These are phyloP conservation scores for Serendipita sp. DNA, from an alignment of 768 basidiomycete genomes.

Conservation along the genomic window DNA sequence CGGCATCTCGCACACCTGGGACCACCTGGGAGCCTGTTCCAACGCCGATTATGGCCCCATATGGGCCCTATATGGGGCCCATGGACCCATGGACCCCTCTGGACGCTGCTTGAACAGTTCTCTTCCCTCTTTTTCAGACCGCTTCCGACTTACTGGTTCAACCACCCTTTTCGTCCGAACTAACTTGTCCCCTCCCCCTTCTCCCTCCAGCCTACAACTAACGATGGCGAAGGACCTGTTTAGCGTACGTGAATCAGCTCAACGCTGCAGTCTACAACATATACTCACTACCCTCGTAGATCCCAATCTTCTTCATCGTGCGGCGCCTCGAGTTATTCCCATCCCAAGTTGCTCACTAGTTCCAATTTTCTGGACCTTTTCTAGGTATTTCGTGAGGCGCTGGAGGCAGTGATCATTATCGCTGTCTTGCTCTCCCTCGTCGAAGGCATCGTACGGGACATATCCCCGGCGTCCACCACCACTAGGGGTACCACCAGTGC, in stretches of 20 bases:
- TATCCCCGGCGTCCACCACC: constrained; percentile 2
- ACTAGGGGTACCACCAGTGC: not conserved
- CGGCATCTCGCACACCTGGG: too few relatives aligned
- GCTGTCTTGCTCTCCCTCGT: constrained; percentile 82
- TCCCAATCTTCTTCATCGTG: constrained; percentile 81
- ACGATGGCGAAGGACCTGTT: constrained; percentile 62
- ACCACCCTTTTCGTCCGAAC: not conserved
- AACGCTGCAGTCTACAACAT: not conserved
- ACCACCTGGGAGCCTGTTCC: too few relatives aligned
- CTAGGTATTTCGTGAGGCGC: constrained; percentile 69
- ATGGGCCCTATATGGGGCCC: too few relatives aligned
- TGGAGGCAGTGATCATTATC: constrained; percentile 85
- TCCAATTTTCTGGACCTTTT: not conserved
- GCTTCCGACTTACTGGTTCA: too few relatives aligned
- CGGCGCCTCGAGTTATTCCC: not conserved
- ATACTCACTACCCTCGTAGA: not conserved
- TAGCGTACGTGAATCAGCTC: constrained; percentile 30
- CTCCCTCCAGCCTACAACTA: not conserved
- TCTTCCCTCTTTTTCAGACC: too few relatives aligned
- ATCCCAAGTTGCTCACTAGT: not conserved
- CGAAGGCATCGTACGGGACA: constrained; percentile 50
- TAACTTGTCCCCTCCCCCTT: not conserved
- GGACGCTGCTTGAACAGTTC: not conserved
- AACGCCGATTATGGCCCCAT: too few relatives aligned
- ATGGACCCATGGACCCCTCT: not conserved